Evolutionary conservation across 2,329 filamentous ascomycete species (phyloP).

Genomic region (Claviceps sp.): DNA sequence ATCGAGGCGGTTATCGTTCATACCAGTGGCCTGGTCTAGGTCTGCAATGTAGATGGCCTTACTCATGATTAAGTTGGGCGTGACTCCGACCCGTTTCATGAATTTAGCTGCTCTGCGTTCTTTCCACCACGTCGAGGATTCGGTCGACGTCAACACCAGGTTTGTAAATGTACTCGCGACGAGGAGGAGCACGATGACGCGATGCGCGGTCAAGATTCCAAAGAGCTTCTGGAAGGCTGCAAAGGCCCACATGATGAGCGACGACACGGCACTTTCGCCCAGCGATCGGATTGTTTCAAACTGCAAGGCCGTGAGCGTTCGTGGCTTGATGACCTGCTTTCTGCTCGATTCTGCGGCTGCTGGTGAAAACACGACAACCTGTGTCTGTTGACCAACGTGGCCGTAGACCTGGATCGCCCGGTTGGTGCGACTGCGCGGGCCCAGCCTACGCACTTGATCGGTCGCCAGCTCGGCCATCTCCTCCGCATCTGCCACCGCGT

Average conservation of each 20-base stretch:
- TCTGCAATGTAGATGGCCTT: constrained; percentile 75
- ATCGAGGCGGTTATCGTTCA: constrained; percentile 14
- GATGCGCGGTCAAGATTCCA: constrained; percentile 58
- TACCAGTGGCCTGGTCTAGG: constrained; percentile 50
- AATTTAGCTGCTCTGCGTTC: constrained; percentile 70
- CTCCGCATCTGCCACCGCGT: constrained; percentile 58
- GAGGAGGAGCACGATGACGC: constrained; percentile 58
- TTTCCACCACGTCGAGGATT: constrained; percentile 68
- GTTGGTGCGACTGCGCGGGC: constrained; percentile 60
- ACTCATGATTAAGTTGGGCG: constrained; percentile 68
- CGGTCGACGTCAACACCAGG: constrained; percentile 58
- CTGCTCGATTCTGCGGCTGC: constrained; percentile 31
- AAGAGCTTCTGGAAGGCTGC: constrained; percentile 51
- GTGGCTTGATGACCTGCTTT: constrained; percentile 46
- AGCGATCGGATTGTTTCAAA: constrained; percentile 62
- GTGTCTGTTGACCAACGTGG: constrained; percentile 54
- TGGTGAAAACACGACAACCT: constrained; percentile 47
- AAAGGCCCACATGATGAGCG: constrained; percentile 65
- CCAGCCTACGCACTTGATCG: constrained; percentile 64
- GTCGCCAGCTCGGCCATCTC: constrained; percentile 64
- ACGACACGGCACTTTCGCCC: constrained; percentile 59
- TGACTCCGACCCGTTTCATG: constrained; percentile 70
- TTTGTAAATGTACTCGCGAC: constrained; percentile 59
- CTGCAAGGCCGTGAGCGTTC: constrained; percentile 54
- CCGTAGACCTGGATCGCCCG: constrained; percentile 71